A percentile compares a stretch with the other conserved stretches of the same genome.
These are phyloP conservation scores for Globisporangium ultimum DNA, from an alignment of 352 stramenopile species.

Conservation along the genomic window DNA sequence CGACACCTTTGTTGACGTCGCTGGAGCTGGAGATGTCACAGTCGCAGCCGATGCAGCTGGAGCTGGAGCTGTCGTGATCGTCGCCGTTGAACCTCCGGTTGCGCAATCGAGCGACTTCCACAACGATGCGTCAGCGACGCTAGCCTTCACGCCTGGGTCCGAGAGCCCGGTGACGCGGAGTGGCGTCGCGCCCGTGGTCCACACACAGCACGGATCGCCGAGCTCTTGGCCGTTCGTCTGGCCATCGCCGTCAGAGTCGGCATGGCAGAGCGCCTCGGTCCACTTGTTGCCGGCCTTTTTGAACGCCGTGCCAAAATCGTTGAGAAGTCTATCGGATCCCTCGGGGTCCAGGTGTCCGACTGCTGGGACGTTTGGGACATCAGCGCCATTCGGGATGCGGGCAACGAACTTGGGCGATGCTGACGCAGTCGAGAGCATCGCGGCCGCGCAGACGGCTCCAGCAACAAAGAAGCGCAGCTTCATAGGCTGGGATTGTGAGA, in stretches of 20 bases:
- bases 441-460: too few species aligned
- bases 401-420: too few species aligned
- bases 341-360: conserved; percentile 1
- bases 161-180: not conserved
- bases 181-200: not conserved
- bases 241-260: too few species aligned
- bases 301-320: conserved; percentile 1
- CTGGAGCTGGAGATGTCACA: too few species aligned
- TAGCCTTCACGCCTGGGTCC: not conserved
- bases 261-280: conserved; percentile 1
- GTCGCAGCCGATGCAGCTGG: too few species aligned
- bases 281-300: not conserved
- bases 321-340: not conserved
- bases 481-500: too few species aligned
- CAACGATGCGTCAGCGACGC: not conserved
- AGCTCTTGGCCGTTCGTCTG: too few species aligned
- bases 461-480: too few species aligned
- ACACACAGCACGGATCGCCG: not conserved
- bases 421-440: too few species aligned
- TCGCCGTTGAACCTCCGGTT: too few species aligned
- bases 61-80: too few species aligned
- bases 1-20: too few species aligned
- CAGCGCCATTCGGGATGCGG: not conserved
- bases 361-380: not conserved
- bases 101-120: not conserved